phyloP scores from a whole-genome alignment of 495 filamentous ascomycete genomes.

The Cairneyella variabilis region DNA sequence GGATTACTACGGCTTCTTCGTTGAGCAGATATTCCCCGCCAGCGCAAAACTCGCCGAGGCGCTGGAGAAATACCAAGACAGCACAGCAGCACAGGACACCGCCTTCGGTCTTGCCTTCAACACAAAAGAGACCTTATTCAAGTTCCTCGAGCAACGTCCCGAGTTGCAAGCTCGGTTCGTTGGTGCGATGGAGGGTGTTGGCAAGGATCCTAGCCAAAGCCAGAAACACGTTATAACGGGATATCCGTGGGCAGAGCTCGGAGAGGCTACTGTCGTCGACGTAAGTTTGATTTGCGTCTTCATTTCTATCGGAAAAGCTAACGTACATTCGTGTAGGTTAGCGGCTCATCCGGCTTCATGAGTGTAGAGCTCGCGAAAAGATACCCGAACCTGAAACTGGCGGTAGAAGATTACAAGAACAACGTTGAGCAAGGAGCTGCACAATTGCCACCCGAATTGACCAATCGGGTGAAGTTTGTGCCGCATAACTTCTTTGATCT shows the following conservation, averaged over 20 bases:
- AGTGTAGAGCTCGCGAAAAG: conserved; percentile 39
- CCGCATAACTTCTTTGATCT: conserved; percentile 50
- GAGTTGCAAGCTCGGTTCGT: not conserved
- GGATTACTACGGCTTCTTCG: not conserved
- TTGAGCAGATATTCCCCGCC: not conserved
- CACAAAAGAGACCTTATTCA: not conserved
- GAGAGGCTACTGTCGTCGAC: conserved; percentile 13
- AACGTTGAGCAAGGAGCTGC: conserved; percentile 34
- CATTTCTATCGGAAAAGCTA: too few relatives aligned
- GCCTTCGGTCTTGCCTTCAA: not conserved
- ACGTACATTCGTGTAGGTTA: too few relatives aligned
- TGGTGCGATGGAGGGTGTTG: not conserved
- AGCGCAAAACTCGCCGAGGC: not conserved
- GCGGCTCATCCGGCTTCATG: conserved; percentile 51
- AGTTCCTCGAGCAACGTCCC: not conserved
- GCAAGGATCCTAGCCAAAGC: not conserved
- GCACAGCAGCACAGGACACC: not conserved
- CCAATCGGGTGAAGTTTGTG: conserved; percentile 37
- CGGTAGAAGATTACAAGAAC: conserved; percentile 50
- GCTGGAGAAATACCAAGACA: not conserved
- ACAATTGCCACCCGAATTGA: conserved; percentile 31
- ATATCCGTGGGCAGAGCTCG: conserved; percentile 7
- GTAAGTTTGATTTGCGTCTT: conserved; percentile 10
- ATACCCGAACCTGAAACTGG: conserved; percentile 43
- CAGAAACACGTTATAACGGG: conserved; percentile 23